Base-by-base conservation (phyloP, 345 rosid genomes). In the Mercurialis annua region DNA sequence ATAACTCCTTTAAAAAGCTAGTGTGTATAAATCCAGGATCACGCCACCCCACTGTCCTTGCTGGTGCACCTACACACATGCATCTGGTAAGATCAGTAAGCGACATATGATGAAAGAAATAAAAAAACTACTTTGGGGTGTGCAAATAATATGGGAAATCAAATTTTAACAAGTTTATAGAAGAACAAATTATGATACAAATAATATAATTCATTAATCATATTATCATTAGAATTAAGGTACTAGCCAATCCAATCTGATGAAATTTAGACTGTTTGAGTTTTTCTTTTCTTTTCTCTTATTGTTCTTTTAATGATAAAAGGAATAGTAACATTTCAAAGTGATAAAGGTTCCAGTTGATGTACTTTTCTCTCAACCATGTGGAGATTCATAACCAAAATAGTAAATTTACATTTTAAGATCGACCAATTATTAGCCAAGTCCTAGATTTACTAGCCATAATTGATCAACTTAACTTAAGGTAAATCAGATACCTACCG, bases 11-110 rank as follows among this genome's bases (percentile, higher is more conserved):
- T 73, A 88, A 81, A 47, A 86, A 84, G 66, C 89, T 73, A 52
- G 95, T 84, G 71, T 88, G 95, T 70, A 83, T 84, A 67, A 56
- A 84, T 71, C 95, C 95, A 31, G 95, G 91, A 83, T 88, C 91
- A 61, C 95, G 86, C 91, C 95, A 88, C 60, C 95, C 95, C 0
- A 86, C 86, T 0, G 89, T 83, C 31, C 86, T 83, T 59, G 95
- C 95, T 30, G 92, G 89, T 44, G 81, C 78, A 80, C 80, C 84
- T 83, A 75, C 20, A 3, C 51, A 27, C 16, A 29, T 20, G n/a
- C 14, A 46, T 49, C 24, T 31, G 56, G 59, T 27, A 62, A 66
- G 64, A 62, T 64, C 38, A 72, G 59, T 62, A 15, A 59, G 27
- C 33, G 11, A 33, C 61, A 17, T 48, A 15, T 58, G 4, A 46